Evolutionary conservation across 2,329 filamentous ascomycete genomes (phyloP).

Genomic region (Microdochium bolleyi): DNA sequence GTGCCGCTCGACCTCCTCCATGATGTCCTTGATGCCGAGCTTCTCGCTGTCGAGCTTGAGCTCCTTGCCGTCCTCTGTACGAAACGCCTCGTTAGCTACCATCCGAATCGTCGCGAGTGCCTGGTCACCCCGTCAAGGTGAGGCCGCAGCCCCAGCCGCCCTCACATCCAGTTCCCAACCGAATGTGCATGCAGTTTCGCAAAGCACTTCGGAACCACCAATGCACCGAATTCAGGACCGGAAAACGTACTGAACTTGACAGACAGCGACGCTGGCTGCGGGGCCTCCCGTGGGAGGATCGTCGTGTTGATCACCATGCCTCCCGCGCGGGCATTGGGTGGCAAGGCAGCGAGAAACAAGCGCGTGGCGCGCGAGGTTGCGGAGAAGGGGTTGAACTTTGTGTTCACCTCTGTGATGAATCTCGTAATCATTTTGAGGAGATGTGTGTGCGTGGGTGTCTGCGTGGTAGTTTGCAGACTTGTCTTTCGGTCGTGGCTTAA

Average conservation of each 20-base stretch:
- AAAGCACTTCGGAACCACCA: too few relatives aligned
- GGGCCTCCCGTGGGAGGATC: slow-evolving; percentile 63
- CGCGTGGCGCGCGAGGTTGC: slow-evolving; percentile 72
- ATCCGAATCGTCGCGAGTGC: too few relatives aligned
- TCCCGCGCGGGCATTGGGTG: slow-evolving; percentile 64
- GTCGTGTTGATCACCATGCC: slow-evolving; percentile 73
- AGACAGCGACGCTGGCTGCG: slow-evolving; percentile 58
- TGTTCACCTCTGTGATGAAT: slow-evolving; percentile 79
- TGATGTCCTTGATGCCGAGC: slow-evolving; percentile 75
- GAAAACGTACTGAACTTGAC: slow-evolving; percentile 75
- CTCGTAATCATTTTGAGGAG: slow-evolving; percentile 62
- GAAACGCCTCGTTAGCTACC: slow-evolving; percentile 12
- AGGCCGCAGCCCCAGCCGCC: too few relatives aligned
- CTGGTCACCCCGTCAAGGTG: too few relatives aligned
- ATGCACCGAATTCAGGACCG: neutral
- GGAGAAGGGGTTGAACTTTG: slow-evolving; percentile 90
- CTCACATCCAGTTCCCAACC: too few relatives aligned
- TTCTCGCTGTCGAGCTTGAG: slow-evolving; percentile 75
- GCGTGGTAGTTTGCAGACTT: too few relatives aligned
- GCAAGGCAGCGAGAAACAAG: slow-evolving; percentile 79
- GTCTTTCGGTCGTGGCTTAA: too few relatives aligned
- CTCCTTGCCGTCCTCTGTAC: slow-evolving; percentile 82
- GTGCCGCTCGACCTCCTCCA: slow-evolving; percentile 85
- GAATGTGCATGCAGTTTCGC: too few relatives aligned
- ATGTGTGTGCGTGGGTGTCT: slow-evolving; percentile 2